phyloP scores from a whole-genome alignment of 768 basidiomycete species.

The Russula foetens region DNA sequence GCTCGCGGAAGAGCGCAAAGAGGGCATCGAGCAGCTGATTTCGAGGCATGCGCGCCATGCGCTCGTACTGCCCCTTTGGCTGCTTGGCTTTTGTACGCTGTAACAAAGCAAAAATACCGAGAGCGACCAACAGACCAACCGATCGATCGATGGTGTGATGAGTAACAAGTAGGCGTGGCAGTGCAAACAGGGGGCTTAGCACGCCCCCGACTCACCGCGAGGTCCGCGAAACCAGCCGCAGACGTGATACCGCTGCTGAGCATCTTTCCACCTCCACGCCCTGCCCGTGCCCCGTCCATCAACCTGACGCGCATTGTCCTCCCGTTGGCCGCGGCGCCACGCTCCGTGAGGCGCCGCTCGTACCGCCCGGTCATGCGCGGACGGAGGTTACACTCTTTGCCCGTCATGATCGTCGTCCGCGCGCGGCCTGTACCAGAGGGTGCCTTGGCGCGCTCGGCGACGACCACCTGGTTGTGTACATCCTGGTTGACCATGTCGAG shows the following conservation, averaged over 20 bases:
- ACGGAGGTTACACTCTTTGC: constrained; percentile 64
- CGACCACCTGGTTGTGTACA: constrained; percentile 79
- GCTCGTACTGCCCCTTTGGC: constrained; percentile 68
- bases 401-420: constrained; percentile 70
- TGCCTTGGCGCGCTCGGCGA: constrained; percentile 75
- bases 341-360: constrained; percentile 61
- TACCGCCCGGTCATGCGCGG: constrained; percentile 63
- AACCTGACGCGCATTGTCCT: constrained; percentile 57
- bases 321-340: constrained; percentile 58
- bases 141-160: background rate
- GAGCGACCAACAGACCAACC: background rate
- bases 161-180: too few relatives aligned
- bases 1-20: constrained; percentile 69
- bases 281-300: constrained; percentile 69
- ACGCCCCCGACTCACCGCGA: constrained; percentile 58
- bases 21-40: constrained; percentile 83
- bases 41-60: constrained; percentile 85
- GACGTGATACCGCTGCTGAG: constrained; percentile 68
- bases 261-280: constrained; percentile 66
- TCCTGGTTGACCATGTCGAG: constrained; percentile 81
- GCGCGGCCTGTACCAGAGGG: constrained; percentile 44
- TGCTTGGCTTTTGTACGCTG: constrained; percentile 64
- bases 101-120: background rate
- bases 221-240: constrained; percentile 52
- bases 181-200: too few relatives aligned